Evolutionary conservation across 768 basidiomycete genomes (phyloP).

Genomic region (Mycena galericulata): DNA sequence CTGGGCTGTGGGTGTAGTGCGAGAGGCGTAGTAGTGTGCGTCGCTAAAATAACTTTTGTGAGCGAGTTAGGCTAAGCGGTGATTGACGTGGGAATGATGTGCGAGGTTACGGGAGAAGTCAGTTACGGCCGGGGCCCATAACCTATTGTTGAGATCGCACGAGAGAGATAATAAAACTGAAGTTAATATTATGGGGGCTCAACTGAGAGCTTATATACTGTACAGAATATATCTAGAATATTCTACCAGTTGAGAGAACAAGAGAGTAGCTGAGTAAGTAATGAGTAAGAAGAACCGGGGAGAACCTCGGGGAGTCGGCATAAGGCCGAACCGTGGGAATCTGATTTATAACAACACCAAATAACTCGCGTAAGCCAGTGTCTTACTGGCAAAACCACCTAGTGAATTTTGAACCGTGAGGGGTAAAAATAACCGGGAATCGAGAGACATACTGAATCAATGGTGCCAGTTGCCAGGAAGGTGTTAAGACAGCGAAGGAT

Average conservation of each 20-base stretch:
- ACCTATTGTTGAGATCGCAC: constrained; percentile 10
- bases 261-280: too few relatives aligned
- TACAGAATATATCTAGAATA: constrained; percentile 16
- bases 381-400: too few relatives aligned
- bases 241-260: neutral
- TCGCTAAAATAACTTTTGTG: neutral
- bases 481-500: too few relatives aligned
- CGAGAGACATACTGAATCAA: too few relatives aligned
- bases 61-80: neutral
- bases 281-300: too few relatives aligned
- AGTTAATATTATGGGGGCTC: neutral
- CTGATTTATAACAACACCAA: constrained; percentile 2
- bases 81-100: neutral
- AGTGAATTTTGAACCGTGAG: too few relatives aligned
- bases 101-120: neutral
- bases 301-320: too few relatives aligned
- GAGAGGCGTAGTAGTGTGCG: constrained; percentile 8
- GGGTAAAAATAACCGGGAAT: too few relatives aligned
- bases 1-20: too few relatives aligned
- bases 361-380: too few relatives aligned
- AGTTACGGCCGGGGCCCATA: constrained; percentile 20
- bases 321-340: too few relatives aligned
- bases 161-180: neutral
- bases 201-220: constrained; percentile 9
- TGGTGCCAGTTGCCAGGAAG: too few relatives aligned